phyloP scores from a whole-genome alignment of 2,329 filamentous ascomycete genomes.

The Pyricularia pennisetigena region DNA sequence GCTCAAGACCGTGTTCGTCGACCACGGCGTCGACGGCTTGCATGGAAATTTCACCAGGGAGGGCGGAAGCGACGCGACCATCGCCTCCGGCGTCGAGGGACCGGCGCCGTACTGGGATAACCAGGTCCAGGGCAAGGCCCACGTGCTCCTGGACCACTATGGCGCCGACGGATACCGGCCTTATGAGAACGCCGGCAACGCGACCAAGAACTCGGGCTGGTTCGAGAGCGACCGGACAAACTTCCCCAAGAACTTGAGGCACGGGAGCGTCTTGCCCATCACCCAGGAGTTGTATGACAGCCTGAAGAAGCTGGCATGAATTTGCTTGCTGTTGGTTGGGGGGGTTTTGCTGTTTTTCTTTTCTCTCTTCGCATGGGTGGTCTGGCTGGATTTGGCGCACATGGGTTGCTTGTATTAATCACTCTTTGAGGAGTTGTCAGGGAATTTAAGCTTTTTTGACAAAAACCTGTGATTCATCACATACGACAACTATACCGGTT shows the following conservation, averaged over 20 bases:
- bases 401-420: too few relatives aligned
- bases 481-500: too few relatives aligned
- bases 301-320: constrained; percentile 26
- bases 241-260: constrained; percentile 38
- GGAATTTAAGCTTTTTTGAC: too few relatives aligned
- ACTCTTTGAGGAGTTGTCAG: too few relatives aligned
- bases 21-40: constrained; percentile 35
- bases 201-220: constrained; percentile 33
- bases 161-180: constrained; percentile 37
- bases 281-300: constrained; percentile 31
- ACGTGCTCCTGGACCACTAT: constrained; percentile 40
- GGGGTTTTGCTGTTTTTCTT: background rate
- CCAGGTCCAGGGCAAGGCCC: constrained; percentile 23
- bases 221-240: constrained; percentile 26
- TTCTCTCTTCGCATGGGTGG: too few relatives aligned
- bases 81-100: constrained; percentile 31
- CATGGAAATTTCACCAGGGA: constrained; percentile 42
- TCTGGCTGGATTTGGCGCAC: too few relatives aligned
- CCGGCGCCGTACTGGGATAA: constrained; percentile 35
- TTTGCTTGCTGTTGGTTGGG: background rate
- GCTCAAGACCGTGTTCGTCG: constrained; percentile 39
- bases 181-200: constrained; percentile 30
- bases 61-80: constrained; percentile 29
- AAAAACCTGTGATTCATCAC: too few relatives aligned
- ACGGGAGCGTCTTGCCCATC: constrained; percentile 40